These are phyloP conservation scores for Cryoendolithus antarcticus DNA, from an alignment of 2,329 filamentous ascomycete species.

Conservation along the genomic window DNA sequence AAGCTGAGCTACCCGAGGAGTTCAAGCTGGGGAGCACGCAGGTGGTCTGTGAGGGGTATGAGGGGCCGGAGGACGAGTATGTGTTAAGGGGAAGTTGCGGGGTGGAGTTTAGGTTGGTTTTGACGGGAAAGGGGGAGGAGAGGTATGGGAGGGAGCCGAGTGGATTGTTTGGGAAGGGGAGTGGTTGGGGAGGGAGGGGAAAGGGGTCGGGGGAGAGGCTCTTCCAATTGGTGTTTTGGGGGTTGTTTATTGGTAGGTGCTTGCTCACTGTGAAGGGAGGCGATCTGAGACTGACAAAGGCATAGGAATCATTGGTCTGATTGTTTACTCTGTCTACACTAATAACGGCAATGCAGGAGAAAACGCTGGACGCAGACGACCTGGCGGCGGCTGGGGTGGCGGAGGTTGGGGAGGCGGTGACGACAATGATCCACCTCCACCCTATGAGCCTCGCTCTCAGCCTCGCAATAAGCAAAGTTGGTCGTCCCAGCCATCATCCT, in stretches of 20 bases:
- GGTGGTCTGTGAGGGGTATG: conserved; percentile 85
- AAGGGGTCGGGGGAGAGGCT: conserved; percentile 42
- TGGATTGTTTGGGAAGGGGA: conserved; percentile 41
- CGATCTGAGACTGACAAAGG: not conserved
- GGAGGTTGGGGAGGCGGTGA: conserved; percentile 30
- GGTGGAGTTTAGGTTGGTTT: conserved; percentile 70
- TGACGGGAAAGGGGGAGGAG: conserved; percentile 65
- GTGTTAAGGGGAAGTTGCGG: conserved; percentile 88
- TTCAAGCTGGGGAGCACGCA: conserved; percentile 75
- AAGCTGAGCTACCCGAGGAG: conserved; percentile 48
- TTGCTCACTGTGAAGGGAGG: not conserved
- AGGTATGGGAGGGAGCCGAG: conserved; percentile 57
- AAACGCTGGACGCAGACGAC: conserved; percentile 6
- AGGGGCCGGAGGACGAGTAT: conserved; percentile 61
- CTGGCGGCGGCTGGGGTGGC: conserved; percentile 26
- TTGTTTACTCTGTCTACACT: conserved; percentile 20
- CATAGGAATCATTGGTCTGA: conserved; percentile 16
- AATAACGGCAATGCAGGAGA: conserved; percentile 1
- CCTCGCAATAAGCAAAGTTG: conserved; percentile 5
- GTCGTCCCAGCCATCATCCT: conserved; percentile 3
- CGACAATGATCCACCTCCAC: conserved; percentile 35
- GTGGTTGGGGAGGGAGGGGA: conserved; percentile 34
- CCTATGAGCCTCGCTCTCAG: conserved; percentile 27
- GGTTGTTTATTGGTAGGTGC: conserved; percentile 43
- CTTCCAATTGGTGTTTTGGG: conserved; percentile 42